A percentile compares a stretch with the other conserved stretches of the same genome.
Conservation (phyloP, 768 basidiomycete species). For the Tulasnella sp. region DNA sequence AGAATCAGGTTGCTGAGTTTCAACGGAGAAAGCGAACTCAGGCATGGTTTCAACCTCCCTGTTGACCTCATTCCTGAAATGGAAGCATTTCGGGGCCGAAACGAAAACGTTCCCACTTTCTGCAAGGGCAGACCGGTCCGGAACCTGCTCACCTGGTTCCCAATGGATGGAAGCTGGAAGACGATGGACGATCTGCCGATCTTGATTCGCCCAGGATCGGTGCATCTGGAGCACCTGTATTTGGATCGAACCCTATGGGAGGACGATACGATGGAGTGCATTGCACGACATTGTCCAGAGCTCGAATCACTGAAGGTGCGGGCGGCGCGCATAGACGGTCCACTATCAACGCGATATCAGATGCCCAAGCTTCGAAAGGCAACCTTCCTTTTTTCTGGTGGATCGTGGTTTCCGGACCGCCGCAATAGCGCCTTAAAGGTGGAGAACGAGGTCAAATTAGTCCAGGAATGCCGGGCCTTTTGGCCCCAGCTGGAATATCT, state of each 20-base stretch:
- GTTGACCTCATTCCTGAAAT: not conserved
- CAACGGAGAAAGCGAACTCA: no score
- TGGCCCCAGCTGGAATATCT: no score
- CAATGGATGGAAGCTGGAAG: not conserved
- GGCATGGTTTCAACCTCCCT: not conserved
- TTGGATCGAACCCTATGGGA: not conserved
- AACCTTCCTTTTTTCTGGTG: no score
- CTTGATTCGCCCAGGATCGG: not conserved
- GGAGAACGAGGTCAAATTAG: no score
- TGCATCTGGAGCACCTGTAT: not conserved
- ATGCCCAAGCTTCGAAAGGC: no score
- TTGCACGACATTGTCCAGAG: not conserved
- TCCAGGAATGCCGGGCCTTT: no score
- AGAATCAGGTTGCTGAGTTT: not conserved
- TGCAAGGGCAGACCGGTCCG: not conserved
- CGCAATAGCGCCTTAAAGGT: no score
- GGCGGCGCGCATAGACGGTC: not conserved
- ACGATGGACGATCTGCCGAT: not conserved
- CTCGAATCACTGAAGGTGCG: constrained; percentile 38
- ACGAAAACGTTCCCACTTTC: not conserved
- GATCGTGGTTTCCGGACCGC: no score
- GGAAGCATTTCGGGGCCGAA: not conserved
- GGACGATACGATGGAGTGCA: not conserved
- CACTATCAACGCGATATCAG: not conserved
- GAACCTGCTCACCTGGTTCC: not conserved